These are phyloP conservation scores for Centaurea solstitialis DNA, from an alignment of 129 eudicot genomes.

Conservation along the genomic window DNA sequence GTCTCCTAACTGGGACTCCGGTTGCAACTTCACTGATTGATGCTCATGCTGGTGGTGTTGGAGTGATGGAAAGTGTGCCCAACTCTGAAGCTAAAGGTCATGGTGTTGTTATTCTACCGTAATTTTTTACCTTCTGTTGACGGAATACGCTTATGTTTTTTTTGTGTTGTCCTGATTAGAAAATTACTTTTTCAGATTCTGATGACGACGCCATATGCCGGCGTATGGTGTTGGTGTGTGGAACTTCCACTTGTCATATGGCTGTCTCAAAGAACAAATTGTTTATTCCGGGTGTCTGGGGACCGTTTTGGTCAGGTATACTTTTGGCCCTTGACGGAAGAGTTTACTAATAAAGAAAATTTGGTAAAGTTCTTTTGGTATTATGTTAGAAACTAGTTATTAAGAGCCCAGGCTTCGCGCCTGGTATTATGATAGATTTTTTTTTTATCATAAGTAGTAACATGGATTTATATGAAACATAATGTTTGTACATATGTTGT, in stretches of 20 bases:
- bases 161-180: slow-evolving; percentile 5
- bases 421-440: too few relatives aligned
- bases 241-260: slow-evolving; percentile 99
- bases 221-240: slow-evolving; percentile 96
- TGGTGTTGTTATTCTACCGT: background rate
- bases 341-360: slow-evolving; percentile 1
- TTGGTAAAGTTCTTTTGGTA: background rate
- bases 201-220: slow-evolving; percentile 79
- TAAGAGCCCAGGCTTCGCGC: too few relatives aligned
- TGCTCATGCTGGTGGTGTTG: slow-evolving; percentile 99
- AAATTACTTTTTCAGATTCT: slow-evolving; percentile 41
- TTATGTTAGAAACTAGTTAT: background rate
- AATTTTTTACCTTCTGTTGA: slow-evolving; percentile 1
- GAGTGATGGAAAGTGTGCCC: slow-evolving; percentile 93
- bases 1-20: slow-evolving; percentile 75
- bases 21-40: slow-evolving; percentile 96
- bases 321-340: background rate
- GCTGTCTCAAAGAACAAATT: slow-evolving; percentile 77
- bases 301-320: slow-evolving; percentile 97
- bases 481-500: too few relatives aligned
- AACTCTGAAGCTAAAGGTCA: slow-evolving; percentile 54
- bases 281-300: slow-evolving; percentile 98
- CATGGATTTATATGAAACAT: too few relatives aligned
- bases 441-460: too few relatives aligned
- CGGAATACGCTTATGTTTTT: background rate